Conservation (phyloP, 73 alveolate species). For the Effrenium voratum region DNA sequence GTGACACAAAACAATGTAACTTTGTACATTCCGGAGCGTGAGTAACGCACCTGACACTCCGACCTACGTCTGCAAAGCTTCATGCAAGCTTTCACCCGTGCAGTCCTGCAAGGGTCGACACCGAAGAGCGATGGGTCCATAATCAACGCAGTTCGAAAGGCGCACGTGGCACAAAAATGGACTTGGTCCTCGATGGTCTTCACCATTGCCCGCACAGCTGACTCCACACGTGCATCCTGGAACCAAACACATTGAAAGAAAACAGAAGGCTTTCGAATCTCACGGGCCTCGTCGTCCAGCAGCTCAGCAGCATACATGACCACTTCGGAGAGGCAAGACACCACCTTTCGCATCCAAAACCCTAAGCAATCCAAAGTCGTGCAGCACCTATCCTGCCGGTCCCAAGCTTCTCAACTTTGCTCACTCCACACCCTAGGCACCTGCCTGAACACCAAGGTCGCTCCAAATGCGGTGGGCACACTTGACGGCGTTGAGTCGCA, state of each 20-base stretch:
- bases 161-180: not conserved
- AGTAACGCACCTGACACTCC: not conserved
- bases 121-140: not conserved
- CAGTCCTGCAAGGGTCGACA: slow-evolving; percentile 21
- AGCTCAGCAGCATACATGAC: slow-evolving; percentile 46
- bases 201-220: slow-evolving; percentile 51
- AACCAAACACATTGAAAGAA: not conserved
- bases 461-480: slow-evolving; percentile 62
- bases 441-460: slow-evolving; percentile 60
- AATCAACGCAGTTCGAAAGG: not conserved
- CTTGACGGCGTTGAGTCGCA: slow-evolving; percentile 7
- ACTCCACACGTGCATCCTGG: slow-evolving; percentile 49
- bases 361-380: not conserved
- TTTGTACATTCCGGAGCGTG: no score
- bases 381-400: not conserved
- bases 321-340: slow-evolving; percentile 33
- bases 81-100: slow-evolving; percentile 57
- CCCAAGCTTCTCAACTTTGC: not conserved
- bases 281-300: slow-evolving; percentile 31
- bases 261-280: not conserved
- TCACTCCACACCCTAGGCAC: not conserved
- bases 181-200: slow-evolving; percentile 37
- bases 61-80: not conserved
- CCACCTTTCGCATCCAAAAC: slow-evolving; percentile 8
- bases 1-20: not conserved